Evolutionary conservation across 2,329 filamentous ascomycete genomes (phyloP).

Genomic region (Plectosphaerella cucumerina): DNA sequence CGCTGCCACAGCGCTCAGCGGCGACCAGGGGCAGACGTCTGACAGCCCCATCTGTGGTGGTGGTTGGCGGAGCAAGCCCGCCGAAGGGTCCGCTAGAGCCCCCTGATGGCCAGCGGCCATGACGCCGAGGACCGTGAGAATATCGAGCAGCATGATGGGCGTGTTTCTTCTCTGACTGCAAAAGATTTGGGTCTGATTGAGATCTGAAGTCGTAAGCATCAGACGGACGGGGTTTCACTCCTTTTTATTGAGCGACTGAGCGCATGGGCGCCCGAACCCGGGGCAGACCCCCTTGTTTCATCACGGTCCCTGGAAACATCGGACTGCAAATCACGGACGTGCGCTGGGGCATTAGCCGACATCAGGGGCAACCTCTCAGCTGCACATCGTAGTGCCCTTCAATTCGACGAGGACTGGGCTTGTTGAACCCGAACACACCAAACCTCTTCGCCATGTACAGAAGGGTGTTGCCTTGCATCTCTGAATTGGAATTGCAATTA

Average conservation of each 20-base stretch:
- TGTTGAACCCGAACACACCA: no score
- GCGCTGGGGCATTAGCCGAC: no score
- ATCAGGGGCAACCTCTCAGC: no score
- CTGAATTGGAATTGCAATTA: no score
- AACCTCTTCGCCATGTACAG: no score
- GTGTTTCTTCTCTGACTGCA: not conserved
- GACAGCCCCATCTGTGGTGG: not conserved
- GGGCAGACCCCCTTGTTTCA: constrained; percentile 5
- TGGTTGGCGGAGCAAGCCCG: not conserved
- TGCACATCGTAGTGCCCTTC: no score
- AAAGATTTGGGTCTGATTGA: not conserved
- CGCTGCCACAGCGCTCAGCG: not conserved
- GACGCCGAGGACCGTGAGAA: not conserved
- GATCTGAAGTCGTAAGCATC: not conserved
- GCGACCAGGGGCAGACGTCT: not conserved
- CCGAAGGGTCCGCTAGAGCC: not conserved
- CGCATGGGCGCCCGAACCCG: not conserved
- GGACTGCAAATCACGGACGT: not conserved
- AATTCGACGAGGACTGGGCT: no score
- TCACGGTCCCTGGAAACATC: constrained; percentile 7
- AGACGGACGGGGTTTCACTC: not conserved
- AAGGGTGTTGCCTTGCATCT: no score
- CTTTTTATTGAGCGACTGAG: not conserved
- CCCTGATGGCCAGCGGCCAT: not conserved
- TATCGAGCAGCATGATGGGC: not conserved